Base-by-base conservation (phyloP, 164 flowering plant species). In the Kalanchoe fedtschenkoi region DNA sequence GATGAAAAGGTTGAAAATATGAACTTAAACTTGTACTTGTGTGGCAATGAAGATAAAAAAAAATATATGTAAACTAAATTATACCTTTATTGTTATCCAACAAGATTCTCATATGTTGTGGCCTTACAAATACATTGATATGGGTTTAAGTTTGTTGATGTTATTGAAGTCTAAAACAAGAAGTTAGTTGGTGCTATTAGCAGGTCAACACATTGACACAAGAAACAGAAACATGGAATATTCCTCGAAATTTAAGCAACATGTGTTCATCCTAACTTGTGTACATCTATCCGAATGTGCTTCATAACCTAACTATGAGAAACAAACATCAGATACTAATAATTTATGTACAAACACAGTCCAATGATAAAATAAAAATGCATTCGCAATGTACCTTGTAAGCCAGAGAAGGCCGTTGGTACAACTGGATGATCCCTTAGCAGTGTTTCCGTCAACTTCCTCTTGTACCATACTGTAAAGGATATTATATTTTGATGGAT, bases 321-420 rank as follows among this genome's bases (percentile, higher is more conserved):
- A 6, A 8, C 29, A 47, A 21, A 22, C 24, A 21, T 21, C 54
- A 8, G 15, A 47, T 9, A 11, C 6, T 17, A 9, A 46, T 6
- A 46, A 22, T 21, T 8, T 22, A 29, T 10, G 54, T 21, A 46
- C 24, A 44, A 21, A 21, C 29, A 47, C 54, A 22, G n/a, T n/a
- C n/a, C n/a, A n/a, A 39, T 8, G 43, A 39, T 8, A 15, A 39
- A 39, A 15, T 8, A 39, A 15, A 39, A 8, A 39, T 8, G 8
- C 10, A 39, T 30, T 30, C 22, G 57, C 17, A n/a, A 35, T 38
- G 32, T 77, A 90, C 99, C 99, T 86, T 56, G 99, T 93, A 64
- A 93, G 72, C 99, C 99, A 93, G 33, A 93, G 90, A 68, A 93
- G 92, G 21, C 92, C 99, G 73, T 90, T 90, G 46, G 96, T 90